Percentiles rank a stretch among this genome's conserved stretches.
Evolutionary conservation across 805 yeast genomes (phyloP).

Genomic region (Pichia phayaonensis): DNA sequence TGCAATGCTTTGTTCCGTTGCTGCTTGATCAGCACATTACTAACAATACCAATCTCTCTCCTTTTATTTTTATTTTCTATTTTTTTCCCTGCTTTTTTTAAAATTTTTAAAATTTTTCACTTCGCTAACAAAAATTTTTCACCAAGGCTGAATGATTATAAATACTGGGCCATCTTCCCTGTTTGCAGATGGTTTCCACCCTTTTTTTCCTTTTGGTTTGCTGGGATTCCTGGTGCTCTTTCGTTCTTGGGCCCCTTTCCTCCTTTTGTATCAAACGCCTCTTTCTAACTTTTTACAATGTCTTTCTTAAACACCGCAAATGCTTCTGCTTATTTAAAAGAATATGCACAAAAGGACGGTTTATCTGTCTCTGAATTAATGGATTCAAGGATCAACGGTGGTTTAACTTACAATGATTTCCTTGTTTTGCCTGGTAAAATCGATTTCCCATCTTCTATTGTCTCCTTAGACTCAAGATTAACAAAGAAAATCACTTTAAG

Average conservation of each 20-base stretch:
- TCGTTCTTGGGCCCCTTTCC: constrained; percentile 14
- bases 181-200: not conserved
- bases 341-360: constrained; percentile 75
- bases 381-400: constrained; percentile 89
- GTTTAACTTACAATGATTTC: constrained; percentile 95
- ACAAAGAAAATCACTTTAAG: constrained; percentile 88
- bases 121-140: not conserved
- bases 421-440: constrained; percentile 93
- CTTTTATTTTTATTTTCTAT: no score
- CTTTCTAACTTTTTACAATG: constrained; percentile 12
- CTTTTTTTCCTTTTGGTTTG: not conserved
- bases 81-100: no score
- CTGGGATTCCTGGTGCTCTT: constrained; percentile 4
- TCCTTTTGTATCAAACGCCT: constrained; percentile 2
- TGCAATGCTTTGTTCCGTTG: no score
- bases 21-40: no score
- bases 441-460: constrained; percentile 73
- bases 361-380: constrained; percentile 74
- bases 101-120: not conserved
- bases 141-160: not conserved
- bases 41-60: no score
- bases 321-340: constrained; percentile 61
- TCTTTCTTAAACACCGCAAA: constrained; percentile 36
- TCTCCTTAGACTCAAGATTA: constrained; percentile 74
- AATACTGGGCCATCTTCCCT: not conserved